Evolutionary conservation across 1,284 basidiomycete species (phyloP), one percentile per base, ranked within the genome.

Genomic region (Agaricales sp.): DNA sequence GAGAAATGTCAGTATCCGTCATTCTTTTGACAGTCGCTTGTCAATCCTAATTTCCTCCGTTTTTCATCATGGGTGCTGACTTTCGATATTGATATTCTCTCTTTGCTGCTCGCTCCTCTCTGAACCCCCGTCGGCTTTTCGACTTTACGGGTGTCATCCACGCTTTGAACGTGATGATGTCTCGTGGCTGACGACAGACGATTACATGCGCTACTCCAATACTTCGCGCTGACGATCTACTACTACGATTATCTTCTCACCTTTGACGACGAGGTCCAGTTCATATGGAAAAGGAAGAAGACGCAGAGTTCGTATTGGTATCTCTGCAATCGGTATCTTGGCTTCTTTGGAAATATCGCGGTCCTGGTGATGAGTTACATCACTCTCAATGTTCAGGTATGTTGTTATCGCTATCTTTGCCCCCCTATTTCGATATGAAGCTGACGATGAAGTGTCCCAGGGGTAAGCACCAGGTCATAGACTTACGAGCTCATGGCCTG

Each of bases 321-420:
- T 55, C 64, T 73, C 43, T 24, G 69, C 20, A 71, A 70, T 50
- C 69, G 73, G 3, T 74, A 74, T 50, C 52, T 67, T 21, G 61
- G 67, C 2, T 64, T 71, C 49, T 58, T 69, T 38, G 64, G 63
- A 26, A 67, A 68, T 50, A 56, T 69, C 11, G 57, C 50, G 2
- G 62, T 67, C 23, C 55, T 60, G 2, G 48, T 63, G n/a, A 49
- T 67, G 19, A 56, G 52, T 4, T 67, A 69, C 45, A 52, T 56
- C 21, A 53, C 57, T 12, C 48, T 64, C 8, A 41, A 54, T 8
- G 13, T 47, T 16, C 50, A 60, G 46, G 65, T 65, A 38, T 30
- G 59, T 51, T 11, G 8, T 22, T 20, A 4, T 25, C 14, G 37
- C 46, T 45, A 41, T 16, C 14, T 25, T 23, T 45, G 20, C 25